phyloP scores from a whole-genome alignment of 371 early-diverging fungal species.

The Saksenaea oblongispora region DNA sequence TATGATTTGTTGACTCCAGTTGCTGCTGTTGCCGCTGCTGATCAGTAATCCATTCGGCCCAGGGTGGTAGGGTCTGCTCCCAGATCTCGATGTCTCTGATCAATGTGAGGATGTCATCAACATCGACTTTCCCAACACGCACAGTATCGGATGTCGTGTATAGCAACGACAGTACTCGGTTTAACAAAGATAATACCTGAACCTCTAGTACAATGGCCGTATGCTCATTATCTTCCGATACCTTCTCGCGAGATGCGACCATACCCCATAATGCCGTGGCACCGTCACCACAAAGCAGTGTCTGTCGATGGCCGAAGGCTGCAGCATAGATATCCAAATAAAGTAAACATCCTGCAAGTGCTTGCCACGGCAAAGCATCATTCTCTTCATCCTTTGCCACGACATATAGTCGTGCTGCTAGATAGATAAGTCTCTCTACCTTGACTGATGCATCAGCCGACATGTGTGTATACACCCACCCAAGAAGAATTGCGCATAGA shows the following conservation, averaged over 20 bases:
- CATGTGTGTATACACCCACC: constrained; percentile 16
- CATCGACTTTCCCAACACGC: constrained; percentile 39
- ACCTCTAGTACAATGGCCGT: constrained; percentile 18
- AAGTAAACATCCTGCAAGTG: constrained; percentile 15
- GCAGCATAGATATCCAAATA: constrained; percentile 26
- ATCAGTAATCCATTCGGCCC: constrained; percentile 26
- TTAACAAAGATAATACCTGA: constrained; percentile 13
- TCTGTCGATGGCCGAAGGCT: constrained; percentile 11
- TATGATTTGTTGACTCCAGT: constrained; percentile 20
- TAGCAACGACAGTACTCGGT: constrained; percentile 20
- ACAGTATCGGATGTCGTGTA: constrained; percentile 16
- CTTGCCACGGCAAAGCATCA: constrained; percentile 12
- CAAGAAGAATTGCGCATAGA: constrained; percentile 16
- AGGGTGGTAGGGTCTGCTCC: constrained; percentile 36
- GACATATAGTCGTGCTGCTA: not conserved
- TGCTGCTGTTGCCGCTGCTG: constrained; percentile 1
- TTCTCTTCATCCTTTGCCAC: not conserved
- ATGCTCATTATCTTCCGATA: constrained; percentile 3
- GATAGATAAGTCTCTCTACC: constrained; percentile 4
- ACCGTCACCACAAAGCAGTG: constrained; percentile 18
- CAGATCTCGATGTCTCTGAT: constrained; percentile 43
- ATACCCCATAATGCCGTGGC: constrained; percentile 9
- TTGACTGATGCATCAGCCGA: not conserved
- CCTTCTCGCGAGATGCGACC: constrained; percentile 10
- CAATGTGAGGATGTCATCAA: constrained; percentile 42